These are phyloP conservation scores for Nematodospora anomalae DNA, from an alignment of 1,139 yeast genomes.

Conservation along the genomic window DNA sequence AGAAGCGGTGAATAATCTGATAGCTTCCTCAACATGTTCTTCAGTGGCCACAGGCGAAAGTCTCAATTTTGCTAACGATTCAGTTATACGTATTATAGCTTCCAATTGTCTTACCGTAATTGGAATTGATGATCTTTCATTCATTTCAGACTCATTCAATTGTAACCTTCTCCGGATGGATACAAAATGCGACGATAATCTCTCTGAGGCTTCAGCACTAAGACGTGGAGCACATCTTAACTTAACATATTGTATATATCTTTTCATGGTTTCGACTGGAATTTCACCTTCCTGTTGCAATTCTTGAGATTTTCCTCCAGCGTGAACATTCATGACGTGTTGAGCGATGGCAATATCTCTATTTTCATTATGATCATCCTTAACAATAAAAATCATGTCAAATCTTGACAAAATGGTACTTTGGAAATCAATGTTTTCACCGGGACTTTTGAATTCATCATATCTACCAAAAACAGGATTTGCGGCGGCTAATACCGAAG, in stretches of 20 bases:
- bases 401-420: slow-evolving; percentile 95
- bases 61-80: slow-evolving; percentile 85
- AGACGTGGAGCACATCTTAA: slow-evolving; percentile 90
- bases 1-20: slow-evolving; percentile 90
- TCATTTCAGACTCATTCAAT: slow-evolving; percentile 74
- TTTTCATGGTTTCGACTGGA: slow-evolving; percentile 85
- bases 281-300: slow-evolving; percentile 74
- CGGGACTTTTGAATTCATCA: slow-evolving; percentile 94
- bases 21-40: slow-evolving; percentile 93
- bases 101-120: slow-evolving; percentile 97
- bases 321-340: slow-evolving; percentile 94
- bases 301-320: slow-evolving; percentile 61
- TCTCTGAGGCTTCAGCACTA: slow-evolving; percentile 86
- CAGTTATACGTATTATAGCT: slow-evolving; percentile 95
- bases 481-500: slow-evolving; percentile 96
- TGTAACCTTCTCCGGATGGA: slow-evolving; percentile 84
- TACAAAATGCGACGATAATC: slow-evolving; percentile 91
- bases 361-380: slow-evolving; percentile 87
- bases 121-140: slow-evolving; percentile 93
- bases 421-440: slow-evolving; percentile 97
- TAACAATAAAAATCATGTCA: slow-evolving; percentile 97
- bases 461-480: slow-evolving; percentile 96
- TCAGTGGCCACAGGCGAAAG: slow-evolving; percentile 82
- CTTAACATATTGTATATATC: slow-evolving; percentile 89
- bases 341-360: slow-evolving; percentile 89